Evolutionary conservation across 208 protist genomes (phyloP), one percentile per base, ranked within the genome.

Genomic region (Acanthamoeba healyi): DNA sequence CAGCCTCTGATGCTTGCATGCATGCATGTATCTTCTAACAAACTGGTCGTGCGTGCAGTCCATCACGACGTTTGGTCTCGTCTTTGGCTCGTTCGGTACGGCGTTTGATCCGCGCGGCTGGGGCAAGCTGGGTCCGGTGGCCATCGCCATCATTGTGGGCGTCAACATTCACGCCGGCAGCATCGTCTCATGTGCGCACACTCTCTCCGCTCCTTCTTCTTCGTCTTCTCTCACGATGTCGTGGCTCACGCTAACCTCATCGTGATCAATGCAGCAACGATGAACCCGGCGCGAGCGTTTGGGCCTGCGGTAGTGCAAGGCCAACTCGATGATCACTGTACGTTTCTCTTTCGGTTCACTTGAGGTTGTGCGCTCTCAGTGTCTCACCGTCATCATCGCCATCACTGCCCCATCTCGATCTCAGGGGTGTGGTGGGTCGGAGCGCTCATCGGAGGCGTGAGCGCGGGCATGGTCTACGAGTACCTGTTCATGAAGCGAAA

Each of bases 401-500:
- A 36, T 34, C 7, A 22, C 61, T 70, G 61, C 15, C 14, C 14
- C 12, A 38, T 38, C 22, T 7, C 36, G 29, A 4, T 44, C 32
- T 12, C 42, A 82, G 72, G 72, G 72, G 72, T 82, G 10, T 82
- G 72, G 72, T 82, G 72, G 72, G 72, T 82, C 19, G 72, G 70
- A n/a, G 72, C 40, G 6, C 9, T 82, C 3, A 40, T 5, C 14
- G 72, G 72, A 32, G 72, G 72, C 34, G 72, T 82, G 72, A 14
- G 38, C 0, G 72, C 72, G 7, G 72, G 72, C n/a, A n/a, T 32
- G 26, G 51, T 51, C 38, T 82, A 82, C 42, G 72, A 82, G 72
- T 82, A 82, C 72, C 38, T 82, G 22, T 82, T 82, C 72, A 82
- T 82, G 72, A 34, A 82, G 42, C 36, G 72, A 19, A 82, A 82